Conservation (phyloP, 192 early-diverging fungal genomes). For the Backusella tarrabulga region DNA sequence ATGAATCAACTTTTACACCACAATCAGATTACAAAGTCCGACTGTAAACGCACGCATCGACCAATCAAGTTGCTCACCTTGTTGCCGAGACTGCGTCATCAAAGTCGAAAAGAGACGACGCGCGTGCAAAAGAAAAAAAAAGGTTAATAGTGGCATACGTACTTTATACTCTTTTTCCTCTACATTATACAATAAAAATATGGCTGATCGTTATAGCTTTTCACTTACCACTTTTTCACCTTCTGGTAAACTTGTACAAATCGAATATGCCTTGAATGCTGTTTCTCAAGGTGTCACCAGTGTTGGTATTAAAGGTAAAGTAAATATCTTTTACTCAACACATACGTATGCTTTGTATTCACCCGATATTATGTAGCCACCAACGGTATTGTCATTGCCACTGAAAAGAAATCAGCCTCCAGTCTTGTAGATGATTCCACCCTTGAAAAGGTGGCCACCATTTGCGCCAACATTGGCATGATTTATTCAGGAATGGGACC, state of each 20-base stretch:
- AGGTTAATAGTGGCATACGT: neutral
- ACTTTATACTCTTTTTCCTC: neutral
- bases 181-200: slow-evolving; percentile 5
- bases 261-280: slow-evolving; percentile 96
- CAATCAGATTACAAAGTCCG: neutral
- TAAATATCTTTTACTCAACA: neutral
- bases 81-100: neutral
- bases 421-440: slow-evolving; percentile 93
- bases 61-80: neutral
- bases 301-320: slow-evolving; percentile 90
- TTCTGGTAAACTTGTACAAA: slow-evolving; percentile 98
- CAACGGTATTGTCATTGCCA: slow-evolving; percentile 97
- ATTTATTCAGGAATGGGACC: slow-evolving; percentile 99
- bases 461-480: slow-evolving; percentile 94
- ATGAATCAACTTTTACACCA: too few species aligned
- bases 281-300: slow-evolving; percentile 87
- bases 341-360: neutral
- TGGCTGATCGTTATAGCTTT: slow-evolving; percentile 85
- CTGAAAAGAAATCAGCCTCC: slow-evolving; percentile 93
- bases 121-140: neutral
- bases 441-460: slow-evolving; percentile 85
- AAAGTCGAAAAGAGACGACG: neutral
- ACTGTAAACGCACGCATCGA: neutral
- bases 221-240: slow-evolving; percentile 99
- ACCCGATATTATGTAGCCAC: slow-evolving; percentile 56